Evolutionary conservation across 129 eudicot genomes (phyloP).

Genomic region (Calendula officinalis): DNA sequence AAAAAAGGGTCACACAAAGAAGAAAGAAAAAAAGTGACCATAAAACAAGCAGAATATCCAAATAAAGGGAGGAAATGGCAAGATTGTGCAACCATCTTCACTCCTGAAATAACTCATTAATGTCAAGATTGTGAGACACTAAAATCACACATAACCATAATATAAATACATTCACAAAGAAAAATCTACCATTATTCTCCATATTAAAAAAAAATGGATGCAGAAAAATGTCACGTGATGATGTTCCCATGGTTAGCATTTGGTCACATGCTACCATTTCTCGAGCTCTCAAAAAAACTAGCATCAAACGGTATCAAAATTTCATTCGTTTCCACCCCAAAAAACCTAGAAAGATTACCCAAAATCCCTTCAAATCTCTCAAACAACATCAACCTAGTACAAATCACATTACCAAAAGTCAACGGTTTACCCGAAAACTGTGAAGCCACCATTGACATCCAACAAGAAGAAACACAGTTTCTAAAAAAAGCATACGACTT

Average conservation of each 20-base stretch:
- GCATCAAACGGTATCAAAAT: slow-evolving; percentile 43
- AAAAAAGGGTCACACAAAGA: too few species aligned
- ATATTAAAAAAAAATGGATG: slow-evolving; percentile 18
- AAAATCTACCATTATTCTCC: background rate
- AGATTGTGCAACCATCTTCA: slow-evolving; percentile 22
- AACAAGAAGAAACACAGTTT: slow-evolving; percentile 37
- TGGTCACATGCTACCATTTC: slow-evolving; percentile 62
- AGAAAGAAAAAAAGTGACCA: too few species aligned
- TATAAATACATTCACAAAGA: slow-evolving; percentile 7
- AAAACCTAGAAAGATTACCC: slow-evolving; percentile 51
- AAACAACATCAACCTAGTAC: slow-evolving; percentile 30
- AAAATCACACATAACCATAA: slow-evolving; percentile 1
- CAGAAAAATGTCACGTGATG: slow-evolving; percentile 42
- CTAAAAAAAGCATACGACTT: slow-evolving; percentile 46
- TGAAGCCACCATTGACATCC: slow-evolving; percentile 59
- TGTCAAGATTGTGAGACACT: slow-evolving; percentile 18
- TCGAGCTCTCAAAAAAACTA: slow-evolving; percentile 44
- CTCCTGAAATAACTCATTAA: slow-evolving; percentile 15
- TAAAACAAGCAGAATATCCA: too few species aligned
- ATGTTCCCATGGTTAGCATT: slow-evolving; percentile 69
- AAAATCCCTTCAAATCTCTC: slow-evolving; percentile 40
- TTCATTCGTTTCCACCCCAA: slow-evolving; percentile 59
- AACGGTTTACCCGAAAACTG: slow-evolving; percentile 46
- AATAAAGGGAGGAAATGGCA: background rate
- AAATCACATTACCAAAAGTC: slow-evolving; percentile 41